A percentile compares a stretch with the other conserved stretches of the same genome.
Evolutionary conservation across 192 early-diverging fungal species (phyloP).

Genomic region (Coemansia sp.): DNA sequence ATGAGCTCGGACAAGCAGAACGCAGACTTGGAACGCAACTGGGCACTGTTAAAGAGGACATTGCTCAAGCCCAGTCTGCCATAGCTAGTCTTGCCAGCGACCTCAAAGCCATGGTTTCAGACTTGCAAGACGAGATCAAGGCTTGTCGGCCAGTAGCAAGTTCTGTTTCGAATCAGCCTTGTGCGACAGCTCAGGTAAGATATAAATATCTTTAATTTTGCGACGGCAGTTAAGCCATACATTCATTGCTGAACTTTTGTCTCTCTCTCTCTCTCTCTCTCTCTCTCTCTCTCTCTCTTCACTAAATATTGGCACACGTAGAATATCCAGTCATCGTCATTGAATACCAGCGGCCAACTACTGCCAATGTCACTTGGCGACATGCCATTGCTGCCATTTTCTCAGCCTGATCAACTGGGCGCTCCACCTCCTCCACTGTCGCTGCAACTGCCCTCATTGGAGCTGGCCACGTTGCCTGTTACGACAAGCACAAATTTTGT

Average conservation of each 20-base stretch:
- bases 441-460: background rate
- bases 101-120: constrained; percentile 1
- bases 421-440: background rate
- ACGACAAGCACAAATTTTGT: constrained; percentile 8
- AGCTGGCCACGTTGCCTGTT: background rate
- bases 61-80: background rate
- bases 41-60: background rate
- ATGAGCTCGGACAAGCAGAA: constrained; percentile 4
- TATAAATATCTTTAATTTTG: background rate
- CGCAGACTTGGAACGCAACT: background rate
- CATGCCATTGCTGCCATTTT: background rate
- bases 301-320: background rate
- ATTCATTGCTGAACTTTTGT: background rate
- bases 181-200: background rate
- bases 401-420: background rate
- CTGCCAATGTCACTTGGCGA: constrained; percentile 6
- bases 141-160: background rate
- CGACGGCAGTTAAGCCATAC: background rate
- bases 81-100: background rate
- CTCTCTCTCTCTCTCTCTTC: background rate
- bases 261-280: too few relatives aligned
- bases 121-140: background rate
- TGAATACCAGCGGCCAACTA: background rate
- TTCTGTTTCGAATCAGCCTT: background rate
- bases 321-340: background rate